Percentiles rank a stretch among this genome's conserved stretches.
Evolutionary conservation across 2,329 filamentous ascomycete species (phyloP).

Genomic region (Aureobasidium subglaciale): DNA sequence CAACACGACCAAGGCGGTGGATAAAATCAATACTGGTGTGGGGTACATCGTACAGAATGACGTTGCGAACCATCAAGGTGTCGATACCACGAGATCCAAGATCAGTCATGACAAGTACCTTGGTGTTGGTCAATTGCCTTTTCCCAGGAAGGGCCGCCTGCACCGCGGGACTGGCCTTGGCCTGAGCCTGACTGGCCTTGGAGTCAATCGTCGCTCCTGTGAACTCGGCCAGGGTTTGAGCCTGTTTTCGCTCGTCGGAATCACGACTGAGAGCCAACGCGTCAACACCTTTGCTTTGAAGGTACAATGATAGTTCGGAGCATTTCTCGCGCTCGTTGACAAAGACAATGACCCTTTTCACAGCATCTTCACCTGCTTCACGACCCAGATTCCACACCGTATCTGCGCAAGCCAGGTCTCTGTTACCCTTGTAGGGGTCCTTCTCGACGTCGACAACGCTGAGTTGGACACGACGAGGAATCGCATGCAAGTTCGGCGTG

Average conservation of each 20-base stretch:
- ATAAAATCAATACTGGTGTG: conserved; percentile 98
- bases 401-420: conserved; percentile 86
- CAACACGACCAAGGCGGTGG: conserved; percentile 84
- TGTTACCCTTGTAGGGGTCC: conserved; percentile 90
- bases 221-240: conserved; percentile 70
- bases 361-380: conserved; percentile 52
- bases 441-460: conserved; percentile 87
- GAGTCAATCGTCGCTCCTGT: conserved; percentile 37
- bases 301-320: conserved; percentile 69
- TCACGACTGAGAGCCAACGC: conserved; percentile 81
- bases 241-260: conserved; percentile 67
- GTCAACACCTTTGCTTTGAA: conserved; percentile 79
- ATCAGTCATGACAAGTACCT: conserved; percentile 91
- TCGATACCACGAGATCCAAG: conserved; percentile 89
- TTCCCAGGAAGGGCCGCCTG: not conserved
- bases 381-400: conserved; percentile 90
- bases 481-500: conserved; percentile 92
- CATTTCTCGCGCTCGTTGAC: conserved; percentile 94
- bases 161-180: not conserved
- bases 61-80: conserved; percentile 81
- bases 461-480: conserved; percentile 87
- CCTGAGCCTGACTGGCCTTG: conserved; percentile 7
- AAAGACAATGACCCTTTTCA: conserved; percentile 87
- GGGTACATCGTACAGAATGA: conserved; percentile 94
- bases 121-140: conserved; percentile 64